A percentile compares a stretch with the other conserved stretches of the same genome.
Conservation (phyloP, 2,329 filamentous ascomycete species). For the Macrophomina phaseolina region DNA sequence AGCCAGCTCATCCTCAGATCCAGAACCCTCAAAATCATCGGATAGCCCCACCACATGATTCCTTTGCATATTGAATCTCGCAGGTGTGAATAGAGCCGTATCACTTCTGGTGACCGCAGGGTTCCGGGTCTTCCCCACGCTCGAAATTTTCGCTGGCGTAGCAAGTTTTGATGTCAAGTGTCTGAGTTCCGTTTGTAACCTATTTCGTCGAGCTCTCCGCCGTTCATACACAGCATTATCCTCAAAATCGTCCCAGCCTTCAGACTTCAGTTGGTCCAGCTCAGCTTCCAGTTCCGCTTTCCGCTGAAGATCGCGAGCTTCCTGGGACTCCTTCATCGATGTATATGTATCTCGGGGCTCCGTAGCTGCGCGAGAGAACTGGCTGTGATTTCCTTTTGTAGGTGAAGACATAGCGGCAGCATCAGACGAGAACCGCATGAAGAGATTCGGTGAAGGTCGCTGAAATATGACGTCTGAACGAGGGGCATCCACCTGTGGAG, state of each 20-base stretch:
- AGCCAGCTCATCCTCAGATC: conserved; percentile 40
- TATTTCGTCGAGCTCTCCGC: conserved; percentile 34
- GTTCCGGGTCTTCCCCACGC: conserved; percentile 28
- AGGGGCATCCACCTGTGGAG: conserved; percentile 44
- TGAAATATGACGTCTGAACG: conserved; percentile 52
- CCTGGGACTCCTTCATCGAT: conserved; percentile 53
- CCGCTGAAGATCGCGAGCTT: conserved; percentile 39
- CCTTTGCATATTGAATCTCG: conserved; percentile 13
- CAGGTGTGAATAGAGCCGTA: conserved; percentile 38
- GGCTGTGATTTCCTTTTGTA: conserved; percentile 36
- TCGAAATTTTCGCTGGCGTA: conserved; percentile 30
- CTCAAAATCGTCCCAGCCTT: conserved; percentile 30
- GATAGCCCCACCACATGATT: conserved; percentile 31
- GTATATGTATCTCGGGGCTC: conserved; percentile 52
- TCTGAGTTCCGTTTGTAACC: conserved; percentile 13
- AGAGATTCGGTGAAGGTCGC: conserved; percentile 53
- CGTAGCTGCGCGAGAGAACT: conserved; percentile 39
- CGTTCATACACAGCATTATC: conserved; percentile 35
- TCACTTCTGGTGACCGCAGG: conserved; percentile 28
- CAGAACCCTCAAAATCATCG: conserved; percentile 32
- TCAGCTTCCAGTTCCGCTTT: conserved; percentile 26
- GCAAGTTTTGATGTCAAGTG: background rate
- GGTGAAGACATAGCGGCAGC: conserved; percentile 46
- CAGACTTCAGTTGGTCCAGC: conserved; percentile 17
- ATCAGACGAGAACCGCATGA: conserved; percentile 45